Evolutionary conservation across 352 stramenopile genomes (phyloP), one percentile per base, ranked within the genome.

Genomic region (Phytopythium vexans): DNA sequence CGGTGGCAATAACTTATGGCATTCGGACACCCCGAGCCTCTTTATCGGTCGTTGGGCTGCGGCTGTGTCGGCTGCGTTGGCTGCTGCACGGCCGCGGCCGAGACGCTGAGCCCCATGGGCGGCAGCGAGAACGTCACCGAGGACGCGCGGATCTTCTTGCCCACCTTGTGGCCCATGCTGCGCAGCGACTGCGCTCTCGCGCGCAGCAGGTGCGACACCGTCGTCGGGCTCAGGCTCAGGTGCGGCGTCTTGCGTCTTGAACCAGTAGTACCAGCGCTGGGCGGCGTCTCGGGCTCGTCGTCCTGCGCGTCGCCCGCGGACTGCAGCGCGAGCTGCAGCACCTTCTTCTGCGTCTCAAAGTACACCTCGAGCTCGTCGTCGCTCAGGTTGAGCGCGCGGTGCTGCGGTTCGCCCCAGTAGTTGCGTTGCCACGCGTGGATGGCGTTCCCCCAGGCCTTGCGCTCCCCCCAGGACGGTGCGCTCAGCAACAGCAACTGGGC

Each of bases 381-480:
- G 6, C 55, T 62, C 33, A 86, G 73, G 11, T 76, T 62, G 7
- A 78, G 59, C 36, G 58, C 47, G 14, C 62, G 64, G 63, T 91
- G 79, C 47, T 88, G 71, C 6, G 85, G 85, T 36, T 95, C 85
- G 36, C 80, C 71, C 85, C 85, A 93, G 62, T 93, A 95, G 56
- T 88, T 86, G 31, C 85, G 79, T 57, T 95, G 85, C 85, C 85
- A 95, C 15, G 77, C 79, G 54, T 92, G 77, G 58, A 95, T 92
- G 16, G 79, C 76, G 49, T 93, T 95, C n/a, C 82, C 85, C 85
- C 85, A 95, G 6, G 75, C 70, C 54, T 90, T 89, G 47, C 85
- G 83, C 54, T 95, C 85, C 2, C 67, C 68, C 72, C 78, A 90
- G 35, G 77, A 86, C 16, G 85, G 78, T 7, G 82, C 83, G 27